Evolutionary conservation across 805 yeast genomes (phyloP), one percentile per base, ranked within the genome.

Genomic region (Ascoidea asiatica): DNA sequence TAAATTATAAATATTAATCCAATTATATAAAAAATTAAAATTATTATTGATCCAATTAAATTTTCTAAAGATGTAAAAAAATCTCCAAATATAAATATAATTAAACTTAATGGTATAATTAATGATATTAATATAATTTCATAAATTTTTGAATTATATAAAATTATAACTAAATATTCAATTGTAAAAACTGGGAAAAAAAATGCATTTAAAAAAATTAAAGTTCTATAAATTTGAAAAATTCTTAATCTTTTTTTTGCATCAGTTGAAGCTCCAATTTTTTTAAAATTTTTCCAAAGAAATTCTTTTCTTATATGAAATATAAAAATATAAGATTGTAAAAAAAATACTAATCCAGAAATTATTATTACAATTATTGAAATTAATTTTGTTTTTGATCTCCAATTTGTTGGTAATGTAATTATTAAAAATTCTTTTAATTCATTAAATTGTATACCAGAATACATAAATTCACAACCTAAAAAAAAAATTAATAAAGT

Each of bases 111-210:
- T 3, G 70, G 70, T 18, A 66, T 53, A 40, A 65, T 65, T 38
- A 58, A 51, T 19, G 63, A 55, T 0, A 70, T 66, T 22, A 66
- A 49, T n/a, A 63, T 65, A 48, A 66, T 64, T 49, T 66, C 70
- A 5, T 50, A 54, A 5, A 64, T 60, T n/a, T n/a, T n/a, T 42
- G 51, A 54, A 19, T 61, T 52, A 19, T 51, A 47, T 11, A 66
- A 56, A 67, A 66, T 65, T 44, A 66, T 65, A 21, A 64, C 66
- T 17, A 65, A 49, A 46, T 64, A 66, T 47, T 66, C 70, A 8
- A 65, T 56, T 5, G 70, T 64, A 53, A 65, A 66, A 1, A 66
- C 70, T 18, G 64, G 50, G 44, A 66, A 65, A 54, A 65, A 66
- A 55, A 65, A 66, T 17, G 57, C 56, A 44, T 59, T 62, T 40